Evolutionary conservation across 371 early-diverging fungal genomes (phyloP).

Genomic region (Sporodiniella umbellata): DNA sequence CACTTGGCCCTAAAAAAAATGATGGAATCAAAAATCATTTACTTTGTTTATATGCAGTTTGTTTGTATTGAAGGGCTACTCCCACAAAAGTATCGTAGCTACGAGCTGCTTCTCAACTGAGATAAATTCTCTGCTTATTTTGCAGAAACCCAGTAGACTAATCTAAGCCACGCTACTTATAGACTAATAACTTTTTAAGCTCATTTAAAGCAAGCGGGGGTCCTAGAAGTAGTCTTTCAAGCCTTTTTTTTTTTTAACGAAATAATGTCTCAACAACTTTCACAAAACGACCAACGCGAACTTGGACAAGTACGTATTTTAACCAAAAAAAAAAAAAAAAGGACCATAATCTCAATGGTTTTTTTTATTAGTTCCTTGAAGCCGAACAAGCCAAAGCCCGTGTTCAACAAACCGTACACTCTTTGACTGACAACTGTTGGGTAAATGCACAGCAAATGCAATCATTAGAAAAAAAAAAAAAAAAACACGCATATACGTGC

Average conservation of each 20-base stretch:
- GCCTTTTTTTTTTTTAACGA: conserved; percentile 1
- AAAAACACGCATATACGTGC: too few relatives aligned
- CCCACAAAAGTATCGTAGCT: too few relatives aligned
- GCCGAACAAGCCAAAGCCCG: conserved; percentile 72
- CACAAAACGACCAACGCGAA: conserved; percentile 61
- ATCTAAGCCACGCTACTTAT: not conserved
- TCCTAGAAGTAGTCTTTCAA: not conserved
- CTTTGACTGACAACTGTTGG: conserved; percentile 76
- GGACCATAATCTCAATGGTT: not conserved
- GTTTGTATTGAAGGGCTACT: too few relatives aligned
- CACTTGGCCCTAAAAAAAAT: too few relatives aligned
- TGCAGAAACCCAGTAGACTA: too few relatives aligned
- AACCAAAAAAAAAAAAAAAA: not conserved
- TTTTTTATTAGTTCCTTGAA: conserved; percentile 58
- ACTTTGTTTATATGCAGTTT: too few relatives aligned
- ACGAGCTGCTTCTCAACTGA: too few relatives aligned
- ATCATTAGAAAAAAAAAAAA: not conserved
- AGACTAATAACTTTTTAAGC: not conserved
- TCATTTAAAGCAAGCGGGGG: conserved; percentile 1
- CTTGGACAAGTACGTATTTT: conserved; percentile 42
- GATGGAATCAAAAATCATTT: too few relatives aligned
- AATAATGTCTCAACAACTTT: conserved; percentile 37
- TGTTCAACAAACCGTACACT: conserved; percentile 66
- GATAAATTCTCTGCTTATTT: too few relatives aligned
- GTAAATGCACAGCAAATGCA: too few relatives aligned